phyloP scores from a whole-genome alignment of 345 rosid genomes.

The Ricinus communis region DNA sequence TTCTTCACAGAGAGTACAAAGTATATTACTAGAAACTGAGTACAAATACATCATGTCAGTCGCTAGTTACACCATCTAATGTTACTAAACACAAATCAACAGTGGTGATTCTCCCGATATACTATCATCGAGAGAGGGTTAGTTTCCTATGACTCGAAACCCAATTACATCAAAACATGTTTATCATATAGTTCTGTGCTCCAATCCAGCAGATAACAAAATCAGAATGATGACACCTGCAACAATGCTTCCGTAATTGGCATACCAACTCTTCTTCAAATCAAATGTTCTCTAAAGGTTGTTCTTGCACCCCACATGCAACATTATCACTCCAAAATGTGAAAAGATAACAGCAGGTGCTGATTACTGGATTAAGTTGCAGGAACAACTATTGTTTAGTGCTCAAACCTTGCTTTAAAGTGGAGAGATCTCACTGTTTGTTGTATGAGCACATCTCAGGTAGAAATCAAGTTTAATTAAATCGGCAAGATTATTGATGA shows the following conservation, averaged over 20 bases:
- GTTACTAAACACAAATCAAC: not conserved
- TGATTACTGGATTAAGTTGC: not conserved
- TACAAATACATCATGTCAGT: not conserved
- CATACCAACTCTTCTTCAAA: not conserved
- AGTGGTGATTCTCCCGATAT: not conserved
- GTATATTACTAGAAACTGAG: too few relatives aligned
- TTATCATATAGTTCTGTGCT: conserved; percentile 5
- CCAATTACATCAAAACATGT: not conserved
- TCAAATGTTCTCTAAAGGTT: not conserved
- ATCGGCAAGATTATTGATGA: conserved; percentile 15
- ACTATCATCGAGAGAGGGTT: not conserved
- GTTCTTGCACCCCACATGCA: not conserved
- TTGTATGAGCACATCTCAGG: not conserved
- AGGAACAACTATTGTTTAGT: not conserved
- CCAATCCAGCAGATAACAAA: not conserved
- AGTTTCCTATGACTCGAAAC: not conserved
- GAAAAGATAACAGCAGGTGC: not conserved
- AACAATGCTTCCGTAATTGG: too few relatives aligned
- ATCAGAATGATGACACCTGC: not conserved
- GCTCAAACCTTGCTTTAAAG: not conserved
- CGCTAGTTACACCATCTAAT: not conserved
- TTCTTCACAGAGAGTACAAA: not conserved
- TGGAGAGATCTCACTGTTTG: not conserved
- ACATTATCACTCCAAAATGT: not conserved
- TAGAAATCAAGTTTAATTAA: not conserved